Conservation (phyloP, 139 green algal genomes). For the Chlamydomonas schloesseri region DNA sequence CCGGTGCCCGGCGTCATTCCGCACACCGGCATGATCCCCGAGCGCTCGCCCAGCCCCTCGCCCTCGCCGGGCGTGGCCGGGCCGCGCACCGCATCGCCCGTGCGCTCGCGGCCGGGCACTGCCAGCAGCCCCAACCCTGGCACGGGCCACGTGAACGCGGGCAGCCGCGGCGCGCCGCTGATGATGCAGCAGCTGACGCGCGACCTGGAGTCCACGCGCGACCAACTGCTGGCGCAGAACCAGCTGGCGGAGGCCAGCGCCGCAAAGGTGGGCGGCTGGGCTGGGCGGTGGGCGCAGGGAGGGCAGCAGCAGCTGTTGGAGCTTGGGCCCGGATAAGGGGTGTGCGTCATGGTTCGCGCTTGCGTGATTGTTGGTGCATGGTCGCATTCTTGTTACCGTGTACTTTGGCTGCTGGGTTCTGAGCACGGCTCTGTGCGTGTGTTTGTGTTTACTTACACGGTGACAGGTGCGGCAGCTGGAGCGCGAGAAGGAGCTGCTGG, state of each 20-base stretch:
- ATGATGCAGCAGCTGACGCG: constrained; percentile 56
- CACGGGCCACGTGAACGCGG: constrained; percentile 55
- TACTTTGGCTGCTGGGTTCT: too few species aligned
- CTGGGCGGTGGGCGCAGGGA: neutral
- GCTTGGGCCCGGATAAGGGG: too few species aligned
- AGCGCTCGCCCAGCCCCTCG: neutral
- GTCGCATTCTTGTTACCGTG: too few species aligned
- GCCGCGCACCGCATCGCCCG: neutral
- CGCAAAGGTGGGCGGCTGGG: constrained; percentile 52
- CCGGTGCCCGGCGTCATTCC: constrained; percentile 24
- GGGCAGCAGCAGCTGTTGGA: neutral
- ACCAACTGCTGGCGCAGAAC: constrained; percentile 63
- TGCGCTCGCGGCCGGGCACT: constrained; percentile 3
- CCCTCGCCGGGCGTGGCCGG: neutral
- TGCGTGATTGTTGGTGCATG: too few species aligned
- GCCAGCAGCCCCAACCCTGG: constrained; percentile 7
- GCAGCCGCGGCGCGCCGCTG: constrained; percentile 37
- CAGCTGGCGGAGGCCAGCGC: constrained; percentile 63
- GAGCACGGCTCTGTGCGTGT: too few species aligned
- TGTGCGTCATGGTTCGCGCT: too few species aligned
- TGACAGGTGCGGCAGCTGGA: constrained; percentile 66
- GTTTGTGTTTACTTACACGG: too few species aligned
- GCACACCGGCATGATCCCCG: neutral
- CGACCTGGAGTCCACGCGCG: constrained; percentile 61
- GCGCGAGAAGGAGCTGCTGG: constrained; percentile 66